Evolutionary conservation across 1,139 yeast species (phyloP).

Genomic region (Keqinozyma sinolaborantium): DNA sequence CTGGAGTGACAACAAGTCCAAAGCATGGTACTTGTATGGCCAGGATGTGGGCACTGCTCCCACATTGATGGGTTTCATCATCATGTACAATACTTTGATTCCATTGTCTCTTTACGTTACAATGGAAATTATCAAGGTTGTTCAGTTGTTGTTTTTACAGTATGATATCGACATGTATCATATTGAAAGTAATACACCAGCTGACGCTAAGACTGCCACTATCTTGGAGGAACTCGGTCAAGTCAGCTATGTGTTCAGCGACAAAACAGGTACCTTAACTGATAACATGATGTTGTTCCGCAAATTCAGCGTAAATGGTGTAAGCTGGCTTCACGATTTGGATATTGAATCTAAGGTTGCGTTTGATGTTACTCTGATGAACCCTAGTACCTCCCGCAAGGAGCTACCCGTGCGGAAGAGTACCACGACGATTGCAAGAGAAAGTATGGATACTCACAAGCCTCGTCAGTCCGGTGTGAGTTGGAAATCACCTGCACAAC

Average conservation of each 20-base stretch:
- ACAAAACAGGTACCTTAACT: conserved; percentile 95
- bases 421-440: conserved; percentile 30
- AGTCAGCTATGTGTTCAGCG: conserved; percentile 90
- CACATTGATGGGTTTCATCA: conserved; percentile 90
- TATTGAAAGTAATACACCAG: conserved; percentile 78
- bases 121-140: conserved; percentile 89
- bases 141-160: conserved; percentile 78
- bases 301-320: conserved; percentile 80
- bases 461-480: conserved; percentile 16
- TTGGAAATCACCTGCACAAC: conserved; percentile 40
- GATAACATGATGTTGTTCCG: conserved; percentile 87
- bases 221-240: conserved; percentile 96
- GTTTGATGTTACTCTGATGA: conserved; percentile 8
- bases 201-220: conserved; percentile 93
- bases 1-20: conserved; percentile 37
- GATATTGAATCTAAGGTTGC: conserved; percentile 40
- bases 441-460: conserved; percentile 24
- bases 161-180: conserved; percentile 96
- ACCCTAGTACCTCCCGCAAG: neutral
- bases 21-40: conserved; percentile 71
- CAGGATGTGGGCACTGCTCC: conserved; percentile 87
- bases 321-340: conserved; percentile 83
- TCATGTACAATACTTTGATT: conserved; percentile 95
- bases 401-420: conserved; percentile 15
- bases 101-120: conserved; percentile 94